These are phyloP conservation scores for Cyclanthera cordifolia DNA, from an alignment of 306 rosid genomes.

Conservation along the genomic window DNA sequence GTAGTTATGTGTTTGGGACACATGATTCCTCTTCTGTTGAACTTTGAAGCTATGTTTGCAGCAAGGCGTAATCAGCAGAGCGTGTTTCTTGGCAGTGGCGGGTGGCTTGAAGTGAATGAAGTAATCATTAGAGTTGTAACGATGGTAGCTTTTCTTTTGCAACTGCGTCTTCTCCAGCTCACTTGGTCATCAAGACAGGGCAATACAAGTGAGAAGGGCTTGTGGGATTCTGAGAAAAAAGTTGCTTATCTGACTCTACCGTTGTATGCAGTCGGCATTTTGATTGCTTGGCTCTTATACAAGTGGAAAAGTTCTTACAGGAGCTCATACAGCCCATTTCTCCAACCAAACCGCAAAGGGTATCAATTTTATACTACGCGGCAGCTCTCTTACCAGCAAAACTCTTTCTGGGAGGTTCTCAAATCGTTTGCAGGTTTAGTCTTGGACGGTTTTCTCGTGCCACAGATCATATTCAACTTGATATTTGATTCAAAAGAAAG, in stretches of 20 bases:
- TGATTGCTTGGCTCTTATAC: conserved; percentile 40
- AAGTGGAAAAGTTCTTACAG: conserved; percentile 31
- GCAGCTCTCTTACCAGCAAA: conserved; percentile 17
- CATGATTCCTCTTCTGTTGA: conserved; percentile 67
- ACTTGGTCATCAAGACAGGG: conserved; percentile 64
- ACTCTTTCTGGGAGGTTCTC: conserved; percentile 50
- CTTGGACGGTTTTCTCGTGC: conserved; percentile 70
- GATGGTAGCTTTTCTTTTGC: conserved; percentile 71
- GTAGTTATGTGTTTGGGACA: conserved; percentile 56
- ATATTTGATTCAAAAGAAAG: conserved; percentile 38
- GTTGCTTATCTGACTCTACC: conserved; percentile 49
- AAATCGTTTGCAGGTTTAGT: conserved; percentile 61
- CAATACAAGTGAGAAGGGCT: conserved; percentile 26
- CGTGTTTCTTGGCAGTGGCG: conserved; percentile 51
- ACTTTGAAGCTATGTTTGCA: conserved; percentile 63
- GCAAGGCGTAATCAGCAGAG: conserved; percentile 32
- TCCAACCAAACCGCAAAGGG: conserved; percentile 28
- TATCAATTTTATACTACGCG: conserved; percentile 14
- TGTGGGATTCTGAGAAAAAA: conserved; percentile 56
- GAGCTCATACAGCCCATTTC: conserved; percentile 19
- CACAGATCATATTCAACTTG: conserved; percentile 56
- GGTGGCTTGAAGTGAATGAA: conserved; percentile 80
- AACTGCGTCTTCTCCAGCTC: conserved; percentile 59
- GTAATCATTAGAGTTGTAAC: conserved; percentile 64
- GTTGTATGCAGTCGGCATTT: conserved; percentile 46